Evolutionary conservation across 352 stramenopile species (phyloP).

Genomic region (Peronospora belbahrii): DNA sequence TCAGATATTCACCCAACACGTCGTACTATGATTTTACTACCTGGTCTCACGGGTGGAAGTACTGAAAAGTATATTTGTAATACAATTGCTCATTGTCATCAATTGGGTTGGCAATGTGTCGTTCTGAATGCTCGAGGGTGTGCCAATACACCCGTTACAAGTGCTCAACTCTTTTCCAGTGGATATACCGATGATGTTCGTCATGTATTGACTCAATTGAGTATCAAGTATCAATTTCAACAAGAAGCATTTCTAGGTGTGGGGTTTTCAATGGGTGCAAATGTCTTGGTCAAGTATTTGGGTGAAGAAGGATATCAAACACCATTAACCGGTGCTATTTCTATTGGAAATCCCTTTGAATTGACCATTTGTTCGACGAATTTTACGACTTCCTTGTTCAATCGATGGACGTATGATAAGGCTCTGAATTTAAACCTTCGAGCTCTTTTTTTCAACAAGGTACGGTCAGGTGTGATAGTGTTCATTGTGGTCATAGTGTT

Average conservation of each 20-base stretch:
- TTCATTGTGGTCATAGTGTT: too few relatives aligned
- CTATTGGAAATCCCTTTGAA: slow-evolving; percentile 70
- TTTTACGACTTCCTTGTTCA: slow-evolving; percentile 38
- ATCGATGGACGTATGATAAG: slow-evolving; percentile 59
- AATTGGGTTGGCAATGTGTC: slow-evolving; percentile 55
- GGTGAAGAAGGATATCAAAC: slow-evolving; percentile 45
- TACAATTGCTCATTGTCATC: slow-evolving; percentile 36
- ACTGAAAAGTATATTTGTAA: slow-evolving; percentile 67
- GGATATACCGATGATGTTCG: slow-evolving; percentile 67
- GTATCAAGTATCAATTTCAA: slow-evolving; percentile 35
- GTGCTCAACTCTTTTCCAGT: slow-evolving; percentile 53
- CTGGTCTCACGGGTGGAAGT: slow-evolving; percentile 60
- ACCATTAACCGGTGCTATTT: slow-evolving; percentile 44
- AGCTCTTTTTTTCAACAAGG: slow-evolving; percentile 55
- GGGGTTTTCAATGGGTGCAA: slow-evolving; percentile 72
- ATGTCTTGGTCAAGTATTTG: slow-evolving; percentile 75
- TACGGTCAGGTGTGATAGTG: too few relatives aligned
- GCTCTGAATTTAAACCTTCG: slow-evolving; percentile 49
- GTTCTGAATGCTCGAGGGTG: slow-evolving; percentile 72
- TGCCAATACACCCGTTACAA: slow-evolving; percentile 47
- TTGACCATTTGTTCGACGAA: slow-evolving; percentile 46
- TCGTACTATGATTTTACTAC: slow-evolving; percentile 52
- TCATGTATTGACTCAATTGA: slow-evolving; percentile 37
- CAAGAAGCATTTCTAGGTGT: slow-evolving; percentile 42
- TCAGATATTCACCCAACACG: slow-evolving; percentile 22